Percentiles rank a stretch among this genome's conserved stretches.
Conservation (phyloP, 2,329 filamentous ascomycete genomes). For the Nothophaeocryptopus gaeumannii region DNA sequence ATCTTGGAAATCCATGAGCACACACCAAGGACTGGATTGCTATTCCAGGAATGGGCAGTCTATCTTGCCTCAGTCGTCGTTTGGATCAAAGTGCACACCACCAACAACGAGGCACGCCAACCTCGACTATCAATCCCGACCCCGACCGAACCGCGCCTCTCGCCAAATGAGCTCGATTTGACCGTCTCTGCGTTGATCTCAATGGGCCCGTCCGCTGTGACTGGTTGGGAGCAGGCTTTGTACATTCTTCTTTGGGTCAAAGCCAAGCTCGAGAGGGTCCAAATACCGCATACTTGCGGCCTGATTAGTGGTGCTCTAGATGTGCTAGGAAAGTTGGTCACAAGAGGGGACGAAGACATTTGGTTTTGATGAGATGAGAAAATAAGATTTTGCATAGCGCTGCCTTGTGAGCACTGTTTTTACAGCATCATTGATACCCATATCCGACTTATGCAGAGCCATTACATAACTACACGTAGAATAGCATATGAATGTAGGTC, state of each 20-base stretch:
- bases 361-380: slow-evolving; percentile 26
- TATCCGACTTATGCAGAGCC: too few relatives aligned
- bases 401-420: too few relatives aligned
- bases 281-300: slow-evolving; percentile 26
- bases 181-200: slow-evolving; percentile 7
- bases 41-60: slow-evolving; percentile 32
- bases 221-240: slow-evolving; percentile 19
- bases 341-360: slow-evolving; percentile 26
- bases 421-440: too few relatives aligned
- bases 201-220: neutral
- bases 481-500: too few relatives aligned
- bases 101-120: neutral
- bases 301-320: slow-evolving; percentile 27
- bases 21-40: slow-evolving; percentile 18
- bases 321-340: slow-evolving; percentile 28
- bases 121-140: slow-evolving; percentile 13
- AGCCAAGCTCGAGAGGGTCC: slow-evolving; percentile 22
- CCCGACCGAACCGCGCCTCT: neutral
- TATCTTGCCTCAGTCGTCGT: slow-evolving; percentile 30
- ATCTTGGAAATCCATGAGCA: slow-evolving; percentile 26
- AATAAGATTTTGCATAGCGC: too few relatives aligned
- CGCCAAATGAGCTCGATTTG: slow-evolving; percentile 18
- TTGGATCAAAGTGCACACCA: slow-evolving; percentile 28
- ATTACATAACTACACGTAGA: too few relatives aligned
- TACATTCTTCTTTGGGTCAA: slow-evolving; percentile 28